Evolutionary conservation across 2,329 filamentous ascomycete genomes (phyloP).

Genomic region (Tolypocladium amazonense): DNA sequence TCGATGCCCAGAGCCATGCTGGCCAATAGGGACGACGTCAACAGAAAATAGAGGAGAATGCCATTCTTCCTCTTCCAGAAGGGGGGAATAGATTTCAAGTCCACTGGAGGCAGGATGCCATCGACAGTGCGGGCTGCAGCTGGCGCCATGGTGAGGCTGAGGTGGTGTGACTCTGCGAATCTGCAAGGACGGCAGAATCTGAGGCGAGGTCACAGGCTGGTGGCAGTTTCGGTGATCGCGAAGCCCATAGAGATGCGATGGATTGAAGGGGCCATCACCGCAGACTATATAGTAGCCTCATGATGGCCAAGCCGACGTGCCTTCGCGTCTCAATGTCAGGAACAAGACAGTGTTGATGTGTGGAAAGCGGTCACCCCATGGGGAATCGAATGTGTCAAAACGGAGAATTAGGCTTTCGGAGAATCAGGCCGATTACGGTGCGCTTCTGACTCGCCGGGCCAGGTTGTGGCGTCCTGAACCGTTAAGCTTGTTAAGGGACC

Average conservation of each 20-base stretch:
- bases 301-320: background rate
- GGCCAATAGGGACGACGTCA: constrained; percentile 30
- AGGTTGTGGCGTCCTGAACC: background rate
- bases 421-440: background rate
- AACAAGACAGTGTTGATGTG: background rate
- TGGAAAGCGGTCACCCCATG: background rate
- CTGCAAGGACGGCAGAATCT: background rate
- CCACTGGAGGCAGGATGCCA: constrained; percentile 18
- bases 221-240: background rate
- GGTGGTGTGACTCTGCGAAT: background rate
- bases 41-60: constrained; percentile 28
- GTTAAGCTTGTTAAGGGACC: background rate
- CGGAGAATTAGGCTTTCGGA: background rate
- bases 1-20: constrained; percentile 31
- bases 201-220: background rate
- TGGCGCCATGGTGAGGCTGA: constrained; percentile 16
- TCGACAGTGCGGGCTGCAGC: constrained; percentile 19
- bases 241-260: background rate
- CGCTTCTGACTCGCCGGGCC: background rate
- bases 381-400: background rate
- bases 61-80: constrained; percentile 30
- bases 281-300: background rate
- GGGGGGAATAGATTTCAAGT: constrained; percentile 17
- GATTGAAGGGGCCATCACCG: background rate
- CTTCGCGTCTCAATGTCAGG: background rate